These are phyloP conservation scores for Takashimella koratensis DNA, from an alignment of 1,284 basidiomycete genomes.

Conservation along the genomic window DNA sequence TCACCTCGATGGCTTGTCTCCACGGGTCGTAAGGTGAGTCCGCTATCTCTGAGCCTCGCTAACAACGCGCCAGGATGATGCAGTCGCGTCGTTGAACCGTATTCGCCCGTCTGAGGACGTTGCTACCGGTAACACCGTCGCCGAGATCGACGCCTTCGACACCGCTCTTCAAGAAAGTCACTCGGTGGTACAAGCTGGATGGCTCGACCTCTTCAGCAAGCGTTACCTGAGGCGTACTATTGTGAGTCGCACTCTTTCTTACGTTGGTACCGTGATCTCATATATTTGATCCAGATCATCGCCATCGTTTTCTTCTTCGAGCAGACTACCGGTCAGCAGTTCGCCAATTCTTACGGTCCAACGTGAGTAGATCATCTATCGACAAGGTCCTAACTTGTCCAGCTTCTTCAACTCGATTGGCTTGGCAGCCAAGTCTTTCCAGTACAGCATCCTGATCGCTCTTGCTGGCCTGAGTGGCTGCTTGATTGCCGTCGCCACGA, in stretches of 20 bases:
- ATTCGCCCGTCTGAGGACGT: conserved; percentile 14
- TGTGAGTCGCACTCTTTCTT: conserved; percentile 3
- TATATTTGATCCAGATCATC: conserved; percentile 6
- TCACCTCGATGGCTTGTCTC: conserved; percentile 25
- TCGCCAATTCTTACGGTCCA: conserved; percentile 21
- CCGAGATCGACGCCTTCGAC: conserved; percentile 10
- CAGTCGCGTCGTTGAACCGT: conserved; percentile 12
- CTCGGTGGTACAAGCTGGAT: conserved; percentile 1
- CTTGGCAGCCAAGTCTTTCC: conserved; percentile 11
- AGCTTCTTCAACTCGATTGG: conserved; percentile 10
- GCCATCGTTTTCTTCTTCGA: conserved; percentile 15
- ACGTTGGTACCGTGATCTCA: neutral
- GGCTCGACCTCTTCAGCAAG: conserved; percentile 10
- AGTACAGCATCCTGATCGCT: conserved; percentile 12
- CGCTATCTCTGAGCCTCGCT: too few relatives aligned
- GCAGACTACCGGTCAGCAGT: conserved; percentile 16
- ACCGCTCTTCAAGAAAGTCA: neutral
- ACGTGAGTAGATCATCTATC: conserved; percentile 1
- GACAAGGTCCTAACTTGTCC: neutral
- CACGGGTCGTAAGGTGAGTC: conserved; percentile 8
- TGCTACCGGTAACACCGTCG: conserved; percentile 4
- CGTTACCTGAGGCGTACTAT: conserved; percentile 7
- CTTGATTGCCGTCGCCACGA: conserved; percentile 4
- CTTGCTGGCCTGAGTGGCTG: conserved; percentile 4
- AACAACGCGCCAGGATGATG: conserved; percentile 9